Base-by-base conservation (phyloP, 2,329 filamentous ascomycete species). In the Pseudogymnoascus sp. region DNA sequence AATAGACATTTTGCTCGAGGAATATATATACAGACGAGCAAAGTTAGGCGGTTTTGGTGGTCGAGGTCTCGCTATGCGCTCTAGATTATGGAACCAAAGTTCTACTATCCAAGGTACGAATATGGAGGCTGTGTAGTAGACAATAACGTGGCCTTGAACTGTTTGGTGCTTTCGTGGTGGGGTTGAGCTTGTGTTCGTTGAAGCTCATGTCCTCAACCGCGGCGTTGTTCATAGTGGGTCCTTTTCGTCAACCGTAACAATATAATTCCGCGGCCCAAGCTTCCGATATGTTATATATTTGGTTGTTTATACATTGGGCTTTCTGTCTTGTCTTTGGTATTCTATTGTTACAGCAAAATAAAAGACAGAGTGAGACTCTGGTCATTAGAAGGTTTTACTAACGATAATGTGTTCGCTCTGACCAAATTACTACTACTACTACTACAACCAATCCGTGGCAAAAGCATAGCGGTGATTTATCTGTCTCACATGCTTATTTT, bases 1-100 rank as follows among this genome's bases (percentile, higher is more conserved):
- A 70, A 98, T 95, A 62, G 93, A 91, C 93, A 98, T 97, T 35
- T 56, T 56, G 28, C 2, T 33, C 10, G 28, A 22, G 10, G 50
- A 19, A 14, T 56, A 35, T 56, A 33, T 56, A 33, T 33, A 35
- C 50, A 56, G 28, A 33, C 28, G 26, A 16, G 7, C 46, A 56
- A 56, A 33, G 28, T 12, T 35, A 6, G n/a, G 16, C 46, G 50
- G 14, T 14, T 56, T 35, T 35, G 16, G 50, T 6, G 4, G 50
- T 56, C 11, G 8, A 35, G 14, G 50, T 56, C n/a, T 33, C 26
- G 50, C 10, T 56, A 22, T 56, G n/a, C 28, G 28, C 16, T 56
- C 28, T 56, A 16, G 6, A 56, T 33, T 56, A 28, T 19, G 16
- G 2, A 33, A 35, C 16, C 28, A 33, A 56, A 2, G 28, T 56